Conservation (phyloP, 129 eudicot genomes). For the Pseudognaphalium luteoalbum region DNA sequence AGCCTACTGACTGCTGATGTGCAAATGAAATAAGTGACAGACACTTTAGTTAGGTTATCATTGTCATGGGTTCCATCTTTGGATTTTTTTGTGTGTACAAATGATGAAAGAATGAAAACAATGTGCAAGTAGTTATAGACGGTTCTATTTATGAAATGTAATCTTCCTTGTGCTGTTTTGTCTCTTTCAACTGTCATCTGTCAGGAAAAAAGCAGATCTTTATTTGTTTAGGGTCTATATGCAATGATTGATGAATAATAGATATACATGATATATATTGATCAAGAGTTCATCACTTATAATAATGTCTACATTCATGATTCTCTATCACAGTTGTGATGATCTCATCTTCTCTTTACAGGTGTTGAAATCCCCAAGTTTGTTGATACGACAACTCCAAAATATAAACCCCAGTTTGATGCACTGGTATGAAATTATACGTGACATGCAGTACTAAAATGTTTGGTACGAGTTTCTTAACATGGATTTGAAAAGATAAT, state of each 20-base stretch:
- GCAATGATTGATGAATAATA: slow-evolving; percentile 3
- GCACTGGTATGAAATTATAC: slow-evolving; percentile 58
- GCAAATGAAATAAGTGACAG: not conserved
- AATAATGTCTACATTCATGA: not conserved
- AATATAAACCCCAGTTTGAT: slow-evolving; percentile 87
- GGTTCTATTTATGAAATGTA: too few species aligned
- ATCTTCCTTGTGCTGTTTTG: not conserved
- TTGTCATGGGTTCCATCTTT: slow-evolving; percentile 4
- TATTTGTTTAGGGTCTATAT: not conserved
- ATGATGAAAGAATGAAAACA: not conserved
- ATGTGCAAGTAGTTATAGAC: not conserved
- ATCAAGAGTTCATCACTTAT: not conserved
- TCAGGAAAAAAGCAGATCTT: not conserved
- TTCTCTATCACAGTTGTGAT: not conserved
- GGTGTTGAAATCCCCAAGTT: slow-evolving; percentile 86
- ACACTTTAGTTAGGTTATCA: not conserved
- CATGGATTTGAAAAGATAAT: not conserved
- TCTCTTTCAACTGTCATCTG: not conserved
- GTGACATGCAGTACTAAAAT: not conserved
- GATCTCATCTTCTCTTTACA: slow-evolving; percentile 22
- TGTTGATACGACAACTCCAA: slow-evolving; percentile 79
- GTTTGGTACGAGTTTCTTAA: not conserved
- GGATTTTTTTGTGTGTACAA: slow-evolving; percentile 1
- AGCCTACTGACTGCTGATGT: not conserved
- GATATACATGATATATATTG: not conserved